Evolutionary conservation across 129 eudicot species (phyloP).

Genomic region (Centella asiatica): DNA sequence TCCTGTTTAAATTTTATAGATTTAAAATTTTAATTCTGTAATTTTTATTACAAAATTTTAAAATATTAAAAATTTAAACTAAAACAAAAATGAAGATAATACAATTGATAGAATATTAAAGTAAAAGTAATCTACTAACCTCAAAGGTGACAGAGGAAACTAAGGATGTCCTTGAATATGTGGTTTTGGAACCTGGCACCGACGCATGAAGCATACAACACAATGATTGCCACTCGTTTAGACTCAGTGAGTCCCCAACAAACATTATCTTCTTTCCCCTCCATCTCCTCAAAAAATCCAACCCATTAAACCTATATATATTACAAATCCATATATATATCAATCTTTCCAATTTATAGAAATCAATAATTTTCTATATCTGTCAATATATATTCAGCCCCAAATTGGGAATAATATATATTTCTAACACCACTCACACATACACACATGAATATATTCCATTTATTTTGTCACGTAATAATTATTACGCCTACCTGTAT

Average conservation of each 20-base stretch:
- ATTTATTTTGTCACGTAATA: too few relatives aligned
- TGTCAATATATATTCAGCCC: neutral
- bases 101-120: neutral
- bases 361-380: neutral
- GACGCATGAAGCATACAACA: slow-evolving; percentile 84
- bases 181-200: slow-evolving; percentile 52
- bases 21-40: too few relatives aligned
- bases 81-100: neutral
- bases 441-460: too few relatives aligned
- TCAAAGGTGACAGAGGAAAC: slow-evolving; percentile 62
- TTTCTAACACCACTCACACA: neutral
- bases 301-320: slow-evolving; percentile 76
- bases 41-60: slow-evolving; percentile 2
- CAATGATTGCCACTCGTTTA: slow-evolving; percentile 78
- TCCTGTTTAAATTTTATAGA: too few relatives aligned
- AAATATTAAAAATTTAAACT: too few relatives aligned
- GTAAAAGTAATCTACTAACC: slow-evolving; percentile 32
- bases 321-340: too few relatives aligned
- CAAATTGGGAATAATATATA: neutral
- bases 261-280: slow-evolving; percentile 94
- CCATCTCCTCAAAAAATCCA: slow-evolving; percentile 54
- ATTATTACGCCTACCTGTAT: too few relatives aligned
- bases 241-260: slow-evolving; percentile 99
- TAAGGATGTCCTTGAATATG: slow-evolving; percentile 24
- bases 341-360: neutral